These are phyloP conservation scores for Geum urbanum DNA, from an alignment of 306 rosid species.

Conservation along the genomic window DNA sequence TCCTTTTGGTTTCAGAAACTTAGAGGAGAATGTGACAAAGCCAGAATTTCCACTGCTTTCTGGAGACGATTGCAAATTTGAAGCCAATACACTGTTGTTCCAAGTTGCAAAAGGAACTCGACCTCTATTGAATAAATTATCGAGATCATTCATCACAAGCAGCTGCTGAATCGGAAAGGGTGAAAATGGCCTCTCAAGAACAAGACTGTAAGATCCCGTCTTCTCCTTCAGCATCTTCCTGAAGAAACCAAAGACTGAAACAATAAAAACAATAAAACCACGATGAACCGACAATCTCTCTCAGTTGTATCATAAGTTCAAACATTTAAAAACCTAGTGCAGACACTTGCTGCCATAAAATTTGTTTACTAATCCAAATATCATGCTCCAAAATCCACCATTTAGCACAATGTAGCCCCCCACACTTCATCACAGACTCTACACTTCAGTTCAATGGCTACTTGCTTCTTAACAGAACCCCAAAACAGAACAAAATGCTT, in stretches of 20 bases:
- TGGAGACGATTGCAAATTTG: slow-evolving; percentile 50
- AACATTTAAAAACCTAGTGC: not conserved
- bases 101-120: slow-evolving; percentile 77
- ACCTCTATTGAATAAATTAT: slow-evolving; percentile 69
- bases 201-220: slow-evolving; percentile 43
- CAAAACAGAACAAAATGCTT: not conserved
- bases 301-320: slow-evolving; percentile 19
- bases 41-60: slow-evolving; percentile 63
- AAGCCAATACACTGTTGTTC: slow-evolving; percentile 60
- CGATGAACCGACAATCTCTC: slow-evolving; percentile 42
- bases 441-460: not conserved
- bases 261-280: slow-evolving; percentile 50
- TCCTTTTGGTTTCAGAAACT: slow-evolving; percentile 60
- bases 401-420: not conserved
- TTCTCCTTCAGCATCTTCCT: slow-evolving; percentile 63
- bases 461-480: no score
- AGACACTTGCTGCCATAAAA: slow-evolving; percentile 10
- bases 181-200: slow-evolving; percentile 52
- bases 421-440: not conserved
- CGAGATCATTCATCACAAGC: slow-evolving; percentile 51
- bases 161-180: slow-evolving; percentile 52
- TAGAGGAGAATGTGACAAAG: slow-evolving; percentile 63
- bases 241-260: slow-evolving; percentile 62
- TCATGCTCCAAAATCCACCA: not conserved
- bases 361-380: not conserved